Evolutionary conservation across 2,329 filamentous ascomycete genomes (phyloP), one percentile per base, ranked within the genome.

Genomic region (Chaetomiaceae sp.): DNA sequence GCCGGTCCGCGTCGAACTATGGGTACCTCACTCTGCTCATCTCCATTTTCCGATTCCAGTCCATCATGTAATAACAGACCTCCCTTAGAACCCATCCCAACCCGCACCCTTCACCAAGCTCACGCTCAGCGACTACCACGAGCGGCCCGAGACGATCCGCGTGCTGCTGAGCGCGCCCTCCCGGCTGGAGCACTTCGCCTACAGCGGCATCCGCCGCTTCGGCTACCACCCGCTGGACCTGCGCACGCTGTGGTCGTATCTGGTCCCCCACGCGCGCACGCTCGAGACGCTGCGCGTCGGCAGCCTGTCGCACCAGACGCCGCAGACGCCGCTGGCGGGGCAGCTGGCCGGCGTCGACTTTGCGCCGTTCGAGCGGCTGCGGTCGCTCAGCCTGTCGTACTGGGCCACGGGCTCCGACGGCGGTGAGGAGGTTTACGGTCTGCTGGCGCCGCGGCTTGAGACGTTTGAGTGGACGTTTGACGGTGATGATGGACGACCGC

Each of bases 391-490:
- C 22, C n/a, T 45, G 6, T 45, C 43, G 6, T 27, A 27, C 12
- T 39, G 29, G 19, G 15, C 17, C 2, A 40, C 43, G 9, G 43
- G 43, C n/a, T 20, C 20, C 6, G 29, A 15, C 15, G 10, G 3
- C n/a, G 15, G 27, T 4, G 29, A 27, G 15, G 11, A 15, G 22
- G 22, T 9, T 9, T 6, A 9, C 10, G 6, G 22, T 6, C 19
- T 45, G n/a, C 22, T 45, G 3, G 43, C 43, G 6, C 43, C 43
- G 6, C 9, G 12, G n/a, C 36, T 45, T 22, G 18, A 45, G 20
- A 19, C 10, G 12, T 45, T 45, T 12, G 43, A 45, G 30, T 40
- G 43, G 43, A 14, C 7, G 1, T 45, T 39, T 14, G 27, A 45
- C 24, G 12, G 15, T 26, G 32, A 36, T 8, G 32, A 36, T 24